Base-by-base conservation (phyloP, 2,329 filamentous ascomycete genomes). In the Onygenales sp. region DNA sequence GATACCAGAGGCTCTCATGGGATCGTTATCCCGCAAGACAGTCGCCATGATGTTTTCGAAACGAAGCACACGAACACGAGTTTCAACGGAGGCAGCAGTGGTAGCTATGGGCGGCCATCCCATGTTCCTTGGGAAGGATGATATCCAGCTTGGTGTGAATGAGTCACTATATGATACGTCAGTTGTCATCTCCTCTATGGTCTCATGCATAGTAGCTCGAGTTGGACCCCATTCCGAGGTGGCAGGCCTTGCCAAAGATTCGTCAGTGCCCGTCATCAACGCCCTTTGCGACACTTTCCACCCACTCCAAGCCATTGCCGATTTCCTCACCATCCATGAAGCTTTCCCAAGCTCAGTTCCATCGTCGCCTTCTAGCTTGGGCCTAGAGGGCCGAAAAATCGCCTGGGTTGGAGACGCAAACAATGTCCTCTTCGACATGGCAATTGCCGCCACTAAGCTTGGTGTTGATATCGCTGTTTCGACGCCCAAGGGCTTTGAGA, bases 11-110 rank as follows among this genome's bases (percentile, higher is more conserved):
- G 73, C 77, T 43, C 74, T 94, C 52, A 74, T 78, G 52, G 77
- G 78, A 42, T 75, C 81, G 9, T 74, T 98, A 58, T 72, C 80
- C 0, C 87, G 89, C 51, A 83, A 89, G 70, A 91, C 90, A 0
- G 82, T 98, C 35, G 92, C 93, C 60, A 86, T 98, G 84, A 89
- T 94, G 78, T 98, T 98, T 77, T 94, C 81, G 78, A 98, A 98
- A 75, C 84, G 91, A 61, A 94, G 87, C 63, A 98, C 93, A 10
- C 83, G 93, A 56, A 98, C 93, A 10, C 84, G 93, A 57, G 85
- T 98, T 35, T 95, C 90, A 1, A 96, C 91, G 1, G 93, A 98
- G 75, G 86, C 86, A 7, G 93, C 93, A 10, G 84, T 96, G 39
- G 82, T 86, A n/a, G 77, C 88, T 55, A 80, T 98, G 77, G 90